Evolutionary conservation across 116 monocot genomes (phyloP).

Genomic region (Papilionanthe hybrid): DNA sequence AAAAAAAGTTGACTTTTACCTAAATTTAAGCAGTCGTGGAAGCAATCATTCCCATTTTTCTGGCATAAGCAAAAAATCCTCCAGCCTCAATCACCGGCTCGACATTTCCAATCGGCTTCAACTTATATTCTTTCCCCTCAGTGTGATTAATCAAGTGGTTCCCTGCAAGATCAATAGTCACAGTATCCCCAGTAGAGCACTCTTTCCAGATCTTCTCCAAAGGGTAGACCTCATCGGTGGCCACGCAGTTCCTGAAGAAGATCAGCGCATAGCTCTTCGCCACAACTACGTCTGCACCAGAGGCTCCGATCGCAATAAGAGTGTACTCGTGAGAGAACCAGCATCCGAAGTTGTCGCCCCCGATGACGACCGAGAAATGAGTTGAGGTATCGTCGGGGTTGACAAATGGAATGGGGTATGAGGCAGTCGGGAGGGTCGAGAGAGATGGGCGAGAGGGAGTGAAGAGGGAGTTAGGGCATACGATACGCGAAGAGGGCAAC

Average conservation of each 20-base stretch:
- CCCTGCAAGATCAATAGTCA: slow-evolving; percentile 39
- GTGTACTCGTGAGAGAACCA: slow-evolving; percentile 60
- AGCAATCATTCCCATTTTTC: slow-evolving; percentile 55
- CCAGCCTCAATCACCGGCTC: slow-evolving; percentile 59
- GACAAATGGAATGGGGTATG: slow-evolving; percentile 42
- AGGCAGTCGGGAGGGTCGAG: slow-evolving; percentile 36
- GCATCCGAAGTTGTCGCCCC: slow-evolving; percentile 54
- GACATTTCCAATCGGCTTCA: slow-evolving; percentile 55
- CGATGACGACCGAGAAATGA: slow-evolving; percentile 36
- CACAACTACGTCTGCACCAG: slow-evolving; percentile 34
- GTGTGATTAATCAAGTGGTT: slow-evolving; percentile 35
- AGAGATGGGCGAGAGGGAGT: too few relatives aligned
- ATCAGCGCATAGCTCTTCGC: slow-evolving; percentile 49
- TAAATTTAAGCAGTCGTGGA: slow-evolving; percentile 1
- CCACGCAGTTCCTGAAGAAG: slow-evolving; percentile 54
- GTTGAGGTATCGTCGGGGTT: slow-evolving; percentile 22
- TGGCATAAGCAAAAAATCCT: slow-evolving; percentile 53
- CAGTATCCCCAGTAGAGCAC: slow-evolving; percentile 40
- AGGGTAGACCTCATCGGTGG: slow-evolving; percentile 53
- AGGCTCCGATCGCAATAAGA: slow-evolving; percentile 46
- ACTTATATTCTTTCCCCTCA: slow-evolving; percentile 36
- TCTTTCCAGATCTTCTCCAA: slow-evolving; percentile 41
- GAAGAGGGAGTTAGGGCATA: too few relatives aligned
- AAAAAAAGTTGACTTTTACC: not conserved
- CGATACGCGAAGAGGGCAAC: too few relatives aligned